Evolutionary conservation across 75 land plant species (phyloP), one percentile per base, ranked within the genome.

Genomic region (Picea glauca): DNA sequence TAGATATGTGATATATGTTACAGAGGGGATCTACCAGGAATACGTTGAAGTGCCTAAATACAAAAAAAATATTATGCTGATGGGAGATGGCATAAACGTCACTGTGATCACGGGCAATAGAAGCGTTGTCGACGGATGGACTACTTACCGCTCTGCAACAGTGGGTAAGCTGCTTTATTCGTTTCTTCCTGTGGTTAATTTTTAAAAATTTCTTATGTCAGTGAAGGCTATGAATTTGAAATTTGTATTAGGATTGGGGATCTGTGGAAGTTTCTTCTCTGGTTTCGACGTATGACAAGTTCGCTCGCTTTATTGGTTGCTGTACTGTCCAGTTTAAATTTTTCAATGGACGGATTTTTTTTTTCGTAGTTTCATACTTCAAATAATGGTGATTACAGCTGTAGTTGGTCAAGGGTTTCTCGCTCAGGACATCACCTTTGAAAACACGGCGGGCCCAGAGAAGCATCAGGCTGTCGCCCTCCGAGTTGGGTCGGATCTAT

Each of bases 61-160:
- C 75, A 84, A 84, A 66, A 80, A 77, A 79, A 90, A 90, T 72
- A 50, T 90, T 18, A 81, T 84, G 85, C 26, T 92, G 84, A 32
- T 89, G 23, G 94, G 94, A 5, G 94, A 92, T 72, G 94, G 92
- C 5, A 84, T 86, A 72, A 78, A 80, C 56, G 50, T 11, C 11
- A 92, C 94, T 13, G 62, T 92, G 35, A 88, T 92, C 63, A 78
- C 92, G 0, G 90, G 94, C 15, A 85, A 83, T 43, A 74, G 86
- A 20, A 92, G 70, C 57, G 82, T 81, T 20, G 35, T 62, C 21
- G 90, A 81, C 35, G 90, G 90, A 4, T 85, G 82, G 82, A 90
- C 94, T 58, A 90, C 94, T 0, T 92, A 78, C 80, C 72, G 80
- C 0, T 80, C 87, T 12, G 94, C 92, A 18, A 92, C 94, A 1